A percentile compares a stretch with the other conserved stretches of the same genome.
These are phyloP conservation scores for Rhodomyrtus tomentosa DNA, from an alignment of 345 rosid species.

Conservation along the genomic window DNA sequence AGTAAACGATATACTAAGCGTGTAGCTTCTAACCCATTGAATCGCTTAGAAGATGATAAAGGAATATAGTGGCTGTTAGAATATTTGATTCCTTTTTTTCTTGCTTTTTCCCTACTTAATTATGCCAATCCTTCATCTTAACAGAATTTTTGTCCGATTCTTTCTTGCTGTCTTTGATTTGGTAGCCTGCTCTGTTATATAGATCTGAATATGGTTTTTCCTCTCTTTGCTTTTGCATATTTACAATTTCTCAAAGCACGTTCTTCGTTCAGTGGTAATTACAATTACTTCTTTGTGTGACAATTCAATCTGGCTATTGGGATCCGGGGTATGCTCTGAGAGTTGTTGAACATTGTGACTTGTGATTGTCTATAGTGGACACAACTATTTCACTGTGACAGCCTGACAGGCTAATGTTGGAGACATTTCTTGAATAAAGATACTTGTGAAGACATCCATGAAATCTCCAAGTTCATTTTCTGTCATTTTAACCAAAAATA, in stretches of 20 bases:
- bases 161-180: neutral
- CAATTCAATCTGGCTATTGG: neutral
- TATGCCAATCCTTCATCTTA: neutral
- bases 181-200: neutral
- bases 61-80: neutral
- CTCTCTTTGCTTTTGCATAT: neutral
- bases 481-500: neutral
- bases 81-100: neutral
- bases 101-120: neutral
- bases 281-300: neutral
- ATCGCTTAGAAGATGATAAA: neutral
- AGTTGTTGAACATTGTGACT: neutral
- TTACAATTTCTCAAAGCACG: neutral
- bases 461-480: neutral
- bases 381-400: neutral
- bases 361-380: neutral
- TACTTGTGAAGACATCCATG: neutral
- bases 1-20: neutral
- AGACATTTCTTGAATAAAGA: neutral
- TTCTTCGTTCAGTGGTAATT: neutral
- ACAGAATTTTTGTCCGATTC: neutral
- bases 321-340: neutral
- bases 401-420: neutral
- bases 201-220: neutral
- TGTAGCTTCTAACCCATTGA: neutral